phyloP scores from a whole-genome alignment of 2,329 filamentous ascomycete species.

The Amylocarpus encephaloides region DNA sequence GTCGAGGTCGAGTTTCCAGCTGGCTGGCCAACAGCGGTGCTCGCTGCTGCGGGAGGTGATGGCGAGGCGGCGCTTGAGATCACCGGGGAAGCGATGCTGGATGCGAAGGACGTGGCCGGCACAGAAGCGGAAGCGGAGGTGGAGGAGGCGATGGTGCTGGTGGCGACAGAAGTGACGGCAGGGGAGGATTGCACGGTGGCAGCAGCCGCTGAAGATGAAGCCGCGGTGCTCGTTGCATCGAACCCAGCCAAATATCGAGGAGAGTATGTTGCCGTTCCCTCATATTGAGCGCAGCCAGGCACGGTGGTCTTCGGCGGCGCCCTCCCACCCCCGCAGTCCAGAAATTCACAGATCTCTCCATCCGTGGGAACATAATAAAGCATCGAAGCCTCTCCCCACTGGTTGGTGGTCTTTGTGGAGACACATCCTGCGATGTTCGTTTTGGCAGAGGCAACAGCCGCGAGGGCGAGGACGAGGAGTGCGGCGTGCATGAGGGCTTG shows the following conservation, averaged over 20 bases:
- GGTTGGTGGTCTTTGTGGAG: not conserved
- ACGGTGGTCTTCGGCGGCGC: slow-evolving; percentile 19
- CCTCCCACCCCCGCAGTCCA: slow-evolving; percentile 21
- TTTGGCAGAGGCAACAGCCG: slow-evolving; percentile 12
- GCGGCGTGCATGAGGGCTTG: slow-evolving; percentile 12
- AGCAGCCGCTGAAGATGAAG: slow-evolving; percentile 1
- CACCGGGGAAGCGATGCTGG: not conserved
- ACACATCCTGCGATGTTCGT: slow-evolving; percentile 8
- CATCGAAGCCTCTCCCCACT: slow-evolving; percentile 1
- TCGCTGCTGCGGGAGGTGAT: not conserved
- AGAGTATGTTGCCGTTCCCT: slow-evolving; percentile 20
- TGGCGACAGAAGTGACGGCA: not conserved
- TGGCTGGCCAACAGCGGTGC: not conserved
- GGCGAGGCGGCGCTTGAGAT: not conserved
- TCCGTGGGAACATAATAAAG: slow-evolving; percentile 14
- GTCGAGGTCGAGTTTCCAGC: not conserved
- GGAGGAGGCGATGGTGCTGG: not conserved
- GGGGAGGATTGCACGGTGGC: slow-evolving; percentile 1
- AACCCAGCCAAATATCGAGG: slow-evolving; percentile 6
- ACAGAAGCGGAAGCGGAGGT: not conserved
- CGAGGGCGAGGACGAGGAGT: slow-evolving; percentile 12
- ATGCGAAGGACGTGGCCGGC: not conserved
- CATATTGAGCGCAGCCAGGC: slow-evolving; percentile 18
- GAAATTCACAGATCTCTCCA: slow-evolving; percentile 17
- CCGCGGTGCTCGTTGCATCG: not conserved